These are phyloP conservation scores for Pleurotus ostreatus DNA, from an alignment of 768 basidiomycete genomes.

Conservation along the genomic window DNA sequence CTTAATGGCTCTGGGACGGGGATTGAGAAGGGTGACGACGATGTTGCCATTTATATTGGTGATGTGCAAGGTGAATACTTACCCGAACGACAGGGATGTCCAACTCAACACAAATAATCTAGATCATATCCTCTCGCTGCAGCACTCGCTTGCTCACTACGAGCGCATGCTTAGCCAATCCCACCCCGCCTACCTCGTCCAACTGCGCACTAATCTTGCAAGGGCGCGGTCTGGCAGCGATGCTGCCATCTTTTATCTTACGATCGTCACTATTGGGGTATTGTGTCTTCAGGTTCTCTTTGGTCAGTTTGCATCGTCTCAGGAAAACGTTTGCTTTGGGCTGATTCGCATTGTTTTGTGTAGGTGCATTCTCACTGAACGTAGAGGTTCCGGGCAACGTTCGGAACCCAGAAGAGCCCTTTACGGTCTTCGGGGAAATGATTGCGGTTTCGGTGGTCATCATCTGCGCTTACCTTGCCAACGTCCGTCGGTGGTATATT, in stretches of 20 bases:
- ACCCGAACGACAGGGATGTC: neutral
- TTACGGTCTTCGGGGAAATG: constrained; percentile 54
- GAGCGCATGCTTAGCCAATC: constrained; percentile 87
- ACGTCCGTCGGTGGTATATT: constrained; percentile 66
- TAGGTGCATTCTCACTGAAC: constrained; percentile 72
- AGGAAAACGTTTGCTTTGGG: neutral
- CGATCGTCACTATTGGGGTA: constrained; percentile 62
- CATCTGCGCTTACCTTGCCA: constrained; percentile 33
- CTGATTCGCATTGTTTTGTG: neutral
- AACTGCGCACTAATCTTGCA: constrained; percentile 61
- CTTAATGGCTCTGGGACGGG: constrained; percentile 35
- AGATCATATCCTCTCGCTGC: constrained; percentile 91
- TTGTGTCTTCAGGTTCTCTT: constrained; percentile 59
- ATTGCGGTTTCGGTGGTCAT: constrained; percentile 42
- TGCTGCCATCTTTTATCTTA: constrained; percentile 61
- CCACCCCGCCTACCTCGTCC: constrained; percentile 80
- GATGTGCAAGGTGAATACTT: constrained; percentile 75
- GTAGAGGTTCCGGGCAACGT: constrained; percentile 55
- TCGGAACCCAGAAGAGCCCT: constrained; percentile 28
- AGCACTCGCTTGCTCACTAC: constrained; percentile 80
- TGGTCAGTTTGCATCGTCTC: constrained; percentile 34
- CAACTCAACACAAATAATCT: constrained; percentile 3
- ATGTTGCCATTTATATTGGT: constrained; percentile 84
- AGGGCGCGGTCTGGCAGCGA: constrained; percentile 61
- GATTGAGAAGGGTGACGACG: constrained; percentile 47